These are phyloP conservation scores for Boletus pseudo-olivaceus DNA, from an alignment of 768 basidiomycete species.

Conservation along the genomic window DNA sequence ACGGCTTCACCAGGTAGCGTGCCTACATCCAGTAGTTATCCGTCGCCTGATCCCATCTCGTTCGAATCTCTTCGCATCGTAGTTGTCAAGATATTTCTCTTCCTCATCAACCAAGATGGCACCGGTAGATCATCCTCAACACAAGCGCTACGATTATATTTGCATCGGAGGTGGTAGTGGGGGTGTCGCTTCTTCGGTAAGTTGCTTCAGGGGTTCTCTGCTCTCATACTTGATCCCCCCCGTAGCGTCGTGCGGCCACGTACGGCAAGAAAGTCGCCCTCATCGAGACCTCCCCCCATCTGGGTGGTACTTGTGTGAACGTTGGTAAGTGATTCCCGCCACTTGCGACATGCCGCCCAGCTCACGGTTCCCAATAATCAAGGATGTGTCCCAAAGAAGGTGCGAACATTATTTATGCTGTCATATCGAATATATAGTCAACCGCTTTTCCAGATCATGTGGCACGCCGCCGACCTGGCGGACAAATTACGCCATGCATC, in stretches of 20 bases:
- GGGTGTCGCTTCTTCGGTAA: constrained; percentile 82
- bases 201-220: constrained; percentile 23
- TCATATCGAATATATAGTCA: not conserved
- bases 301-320: constrained; percentile 97
- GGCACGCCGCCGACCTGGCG: constrained; percentile 89
- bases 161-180: constrained; percentile 94
- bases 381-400: constrained; percentile 99
- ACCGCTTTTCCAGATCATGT: constrained; percentile 73
- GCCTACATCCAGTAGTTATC: not conserved
- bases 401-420: constrained; percentile 18
- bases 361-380: constrained; percentile 9
- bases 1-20: constrained; percentile 28
- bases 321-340: constrained; percentile 61
- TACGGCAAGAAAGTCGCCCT: constrained; percentile 94
- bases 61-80: not conserved
- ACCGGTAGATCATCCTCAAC: constrained; percentile 61
- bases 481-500: constrained; percentile 80
- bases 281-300: constrained; percentile 66
- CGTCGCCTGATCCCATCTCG: constrained; percentile 4
- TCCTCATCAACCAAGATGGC: constrained; percentile 55
- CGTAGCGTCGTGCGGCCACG: constrained; percentile 83
- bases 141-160: constrained; percentile 76
- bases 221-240: not conserved
- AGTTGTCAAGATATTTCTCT: constrained; percentile 49
- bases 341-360: not conserved